A percentile compares a stretch with the other conserved stretches of the same genome.
Conservation (phyloP, 2,329 filamentous ascomycete genomes). For the Graphilbum fragrans region DNA sequence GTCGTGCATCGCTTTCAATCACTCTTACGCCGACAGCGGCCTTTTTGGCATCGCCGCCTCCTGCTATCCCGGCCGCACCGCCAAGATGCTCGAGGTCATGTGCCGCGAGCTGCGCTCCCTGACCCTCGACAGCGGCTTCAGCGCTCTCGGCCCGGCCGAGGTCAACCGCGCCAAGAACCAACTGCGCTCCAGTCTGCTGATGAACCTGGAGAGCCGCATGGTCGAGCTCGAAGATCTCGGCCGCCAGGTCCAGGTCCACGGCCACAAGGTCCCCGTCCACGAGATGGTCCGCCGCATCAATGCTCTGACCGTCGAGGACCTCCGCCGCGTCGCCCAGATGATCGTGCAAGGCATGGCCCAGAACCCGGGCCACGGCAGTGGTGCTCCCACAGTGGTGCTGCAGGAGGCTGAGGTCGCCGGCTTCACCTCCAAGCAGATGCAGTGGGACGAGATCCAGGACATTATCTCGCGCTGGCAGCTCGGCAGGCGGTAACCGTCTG, state of each 20-base stretch:
- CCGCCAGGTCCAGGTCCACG: conserved; percentile 92
- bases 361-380: conserved; percentile 68
- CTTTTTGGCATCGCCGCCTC: conserved; percentile 88
- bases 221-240: conserved; percentile 95
- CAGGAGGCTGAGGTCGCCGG: conserved; percentile 77
- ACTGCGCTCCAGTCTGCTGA: conserved; percentile 74
- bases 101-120: conserved; percentile 77
- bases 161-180: conserved; percentile 95
- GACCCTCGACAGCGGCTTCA: conserved; percentile 62
- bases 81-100: conserved; percentile 87
- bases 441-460: conserved; percentile 85
- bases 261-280: conserved; percentile 75
- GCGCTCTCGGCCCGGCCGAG: conserved; percentile 60
- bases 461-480: conserved; percentile 75
- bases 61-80: conserved; percentile 67
- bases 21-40: conserved; percentile 90
- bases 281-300: conserved; percentile 92
- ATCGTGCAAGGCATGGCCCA: conserved; percentile 67
- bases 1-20: conserved; percentile 90
- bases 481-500: conserved; percentile 37
- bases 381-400: conserved; percentile 84
- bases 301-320: conserved; percentile 63
- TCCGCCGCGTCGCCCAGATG: conserved; percentile 66
- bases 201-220: conserved; percentile 97
- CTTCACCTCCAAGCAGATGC: conserved; percentile 53